These are phyloP conservation scores for Liquidambar formosana DNA, from an alignment of 164 flowering plant genomes.

Conservation along the genomic window DNA sequence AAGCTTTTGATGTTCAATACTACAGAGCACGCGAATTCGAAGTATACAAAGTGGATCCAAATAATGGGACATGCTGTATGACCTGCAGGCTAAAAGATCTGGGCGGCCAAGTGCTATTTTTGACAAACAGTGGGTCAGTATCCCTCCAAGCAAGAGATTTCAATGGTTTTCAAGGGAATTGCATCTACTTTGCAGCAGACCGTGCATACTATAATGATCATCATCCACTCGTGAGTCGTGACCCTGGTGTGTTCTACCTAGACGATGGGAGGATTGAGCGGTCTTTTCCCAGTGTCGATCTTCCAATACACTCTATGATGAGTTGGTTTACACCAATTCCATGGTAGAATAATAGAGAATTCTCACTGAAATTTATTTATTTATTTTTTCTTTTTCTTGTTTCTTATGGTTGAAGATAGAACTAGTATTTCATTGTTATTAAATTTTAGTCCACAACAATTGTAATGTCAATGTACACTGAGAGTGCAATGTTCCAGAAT, in stretches of 20 bases:
- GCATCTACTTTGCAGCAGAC: constrained; percentile 1
- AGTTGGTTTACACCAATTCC: constrained; percentile 1
- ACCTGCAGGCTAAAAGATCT: not conserved
- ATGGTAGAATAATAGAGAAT: no score
- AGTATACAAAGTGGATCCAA: no score
- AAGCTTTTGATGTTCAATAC: not conserved
- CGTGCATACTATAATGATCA: not conserved
- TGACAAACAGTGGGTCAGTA: not conserved
- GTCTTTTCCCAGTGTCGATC: not conserved
- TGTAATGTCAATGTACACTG: no score
- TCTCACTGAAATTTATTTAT: no score
- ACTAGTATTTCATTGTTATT: no score
- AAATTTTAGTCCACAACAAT: no score
- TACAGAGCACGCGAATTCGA: no score
- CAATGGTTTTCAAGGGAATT: not conserved
- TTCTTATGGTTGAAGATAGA: no score
- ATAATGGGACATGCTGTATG: no score
- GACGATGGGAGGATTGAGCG: not conserved
- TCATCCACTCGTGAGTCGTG: not conserved
- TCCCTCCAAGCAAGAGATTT: not conserved
- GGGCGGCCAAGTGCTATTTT: not conserved
- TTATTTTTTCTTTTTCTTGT: no score
- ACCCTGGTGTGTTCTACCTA: not conserved
- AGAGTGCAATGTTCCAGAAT: no score
- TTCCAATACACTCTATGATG: not conserved